Base-by-base conservation (phyloP, 805 yeast genomes). In the Metschnikowia borealis region DNA sequence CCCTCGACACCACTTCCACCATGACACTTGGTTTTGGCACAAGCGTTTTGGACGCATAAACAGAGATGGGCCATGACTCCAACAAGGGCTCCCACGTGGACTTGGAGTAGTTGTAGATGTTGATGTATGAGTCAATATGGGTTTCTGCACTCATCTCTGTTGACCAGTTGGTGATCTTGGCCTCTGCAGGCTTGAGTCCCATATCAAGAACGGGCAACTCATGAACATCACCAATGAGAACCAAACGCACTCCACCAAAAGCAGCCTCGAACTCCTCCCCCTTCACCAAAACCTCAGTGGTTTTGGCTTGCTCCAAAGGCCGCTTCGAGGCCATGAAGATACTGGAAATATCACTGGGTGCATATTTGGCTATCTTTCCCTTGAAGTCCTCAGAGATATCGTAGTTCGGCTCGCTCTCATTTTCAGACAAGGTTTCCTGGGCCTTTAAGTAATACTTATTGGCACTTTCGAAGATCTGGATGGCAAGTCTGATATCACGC, bases 31-130 rank as follows among this genome's bases (percentile, higher is more conserved):
- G 72, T 5, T 75, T 74, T 0, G 81, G 77, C 13, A 72, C 73
- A 0, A 62, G 52, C 0, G 68, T 68, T 47, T 78, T 80, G 1
- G 87, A 74, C 1, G 86, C 81, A 63, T 87, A 89, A 11, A 88
- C 67, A 0, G 89, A 83, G 46, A 92, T 73, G 6, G 89, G 84
- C 87, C 96, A 87, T 0, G 92, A 85, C 61, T 94, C 99, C 45
- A 94, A 65, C 42, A 94, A 71, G 0, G 99, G 97, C 61, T 94
- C 98, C 98, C 99, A 91, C 0, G 89, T 80, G 3, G 97, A 90
- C 54, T 87, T 82, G 0, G 97, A 81, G 64, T 91, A 91, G 64
- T 90, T 90, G 73, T 87, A 91, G 18, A 89, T 81, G 65, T 89
- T 90, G 8, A 87, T 78, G 53, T 72, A 79, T 0, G 89, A 76